Evolutionary conservation across 2,329 filamentous ascomycete genomes (phyloP).

Genomic region (Coniochaeta sp.): DNA sequence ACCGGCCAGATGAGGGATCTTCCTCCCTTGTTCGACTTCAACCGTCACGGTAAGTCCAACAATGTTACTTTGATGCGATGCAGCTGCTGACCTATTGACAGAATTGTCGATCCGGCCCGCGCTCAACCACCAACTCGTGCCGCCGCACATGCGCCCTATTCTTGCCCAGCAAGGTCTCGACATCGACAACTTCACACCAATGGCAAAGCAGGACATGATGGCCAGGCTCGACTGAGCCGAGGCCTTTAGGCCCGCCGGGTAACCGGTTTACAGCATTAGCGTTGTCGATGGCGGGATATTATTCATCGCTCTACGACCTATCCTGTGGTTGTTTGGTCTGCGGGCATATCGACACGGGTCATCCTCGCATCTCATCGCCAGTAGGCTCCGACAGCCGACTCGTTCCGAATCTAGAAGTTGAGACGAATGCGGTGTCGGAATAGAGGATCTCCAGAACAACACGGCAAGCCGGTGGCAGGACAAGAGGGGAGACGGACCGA

Average conservation of each 20-base stretch:
- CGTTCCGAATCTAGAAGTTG: not conserved
- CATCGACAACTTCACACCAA: slow-evolving; percentile 86
- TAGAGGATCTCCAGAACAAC: not conserved
- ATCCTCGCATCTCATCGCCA: not conserved
- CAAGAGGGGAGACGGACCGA: not conserved
- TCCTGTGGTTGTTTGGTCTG: not conserved
- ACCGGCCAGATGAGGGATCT: slow-evolving; percentile 74
- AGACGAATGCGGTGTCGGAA: not conserved
- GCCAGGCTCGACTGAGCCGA: slow-evolving; percentile 81
- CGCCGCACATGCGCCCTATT: slow-evolving; percentile 68
- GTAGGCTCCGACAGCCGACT: not conserved
- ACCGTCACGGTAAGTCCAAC: slow-evolving; percentile 70
- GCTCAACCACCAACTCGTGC: slow-evolving; percentile 83
- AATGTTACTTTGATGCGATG: not conserved
- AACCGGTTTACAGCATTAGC: not conserved
- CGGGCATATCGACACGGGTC: not conserved
- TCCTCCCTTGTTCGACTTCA: slow-evolving; percentile 87
- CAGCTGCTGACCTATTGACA: slow-evolving; percentile 27
- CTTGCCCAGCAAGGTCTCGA: slow-evolving; percentile 76
- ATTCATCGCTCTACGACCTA: not conserved
- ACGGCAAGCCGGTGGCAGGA: not conserved
- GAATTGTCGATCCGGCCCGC: slow-evolving; percentile 93
- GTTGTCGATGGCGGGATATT: not conserved
- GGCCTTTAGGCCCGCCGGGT: not conserved
- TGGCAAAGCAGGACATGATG: slow-evolving; percentile 95